Conservation (phyloP, 176 grass and related monocot species). For the Aegilops sharonensis region DNA sequence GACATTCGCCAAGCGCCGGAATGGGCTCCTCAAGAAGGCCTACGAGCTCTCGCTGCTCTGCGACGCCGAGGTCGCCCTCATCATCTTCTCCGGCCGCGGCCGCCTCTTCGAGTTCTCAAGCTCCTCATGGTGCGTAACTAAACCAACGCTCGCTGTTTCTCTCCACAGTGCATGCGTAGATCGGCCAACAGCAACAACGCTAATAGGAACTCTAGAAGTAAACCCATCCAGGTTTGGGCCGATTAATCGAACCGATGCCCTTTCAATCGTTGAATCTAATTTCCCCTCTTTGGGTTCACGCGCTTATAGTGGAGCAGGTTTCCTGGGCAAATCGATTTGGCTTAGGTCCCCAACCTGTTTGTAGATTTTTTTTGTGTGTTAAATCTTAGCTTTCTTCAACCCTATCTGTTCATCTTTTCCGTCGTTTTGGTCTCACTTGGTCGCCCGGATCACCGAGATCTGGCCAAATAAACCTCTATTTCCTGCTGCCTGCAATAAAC, state of each 20-base stretch:
- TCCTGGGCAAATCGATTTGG: not conserved
- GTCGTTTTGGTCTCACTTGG: not conserved
- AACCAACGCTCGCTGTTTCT: not conserved
- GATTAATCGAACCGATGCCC: not conserved
- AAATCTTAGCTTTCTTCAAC: not conserved
- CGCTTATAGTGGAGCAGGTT: not conserved
- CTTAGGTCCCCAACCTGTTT: not conserved
- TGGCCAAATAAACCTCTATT: conserved; percentile 1
- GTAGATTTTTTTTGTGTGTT: not conserved
- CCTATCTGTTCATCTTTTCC: conserved; percentile 16
- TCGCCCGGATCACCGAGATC: conserved; percentile 28
- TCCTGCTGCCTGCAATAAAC: not conserved
- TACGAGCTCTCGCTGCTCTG: conserved; percentile 88
- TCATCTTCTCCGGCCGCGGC: conserved; percentile 93
- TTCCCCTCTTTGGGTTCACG: not conserved
- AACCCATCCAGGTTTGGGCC: not conserved
- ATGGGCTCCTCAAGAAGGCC: conserved; percentile 91
- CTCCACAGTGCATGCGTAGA: not conserved
- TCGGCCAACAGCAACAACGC: not conserved
- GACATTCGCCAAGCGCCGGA: conserved; percentile 85
- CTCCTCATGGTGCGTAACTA: conserved; percentile 42
- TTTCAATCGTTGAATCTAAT: not conserved
- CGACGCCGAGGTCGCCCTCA: conserved; percentile 86
- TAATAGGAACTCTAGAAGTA: not conserved
- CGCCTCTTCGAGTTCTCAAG: conserved; percentile 95